Conservation (phyloP, 2,329 filamentous ascomycete species). For the Trichothecium sympodiale region DNA sequence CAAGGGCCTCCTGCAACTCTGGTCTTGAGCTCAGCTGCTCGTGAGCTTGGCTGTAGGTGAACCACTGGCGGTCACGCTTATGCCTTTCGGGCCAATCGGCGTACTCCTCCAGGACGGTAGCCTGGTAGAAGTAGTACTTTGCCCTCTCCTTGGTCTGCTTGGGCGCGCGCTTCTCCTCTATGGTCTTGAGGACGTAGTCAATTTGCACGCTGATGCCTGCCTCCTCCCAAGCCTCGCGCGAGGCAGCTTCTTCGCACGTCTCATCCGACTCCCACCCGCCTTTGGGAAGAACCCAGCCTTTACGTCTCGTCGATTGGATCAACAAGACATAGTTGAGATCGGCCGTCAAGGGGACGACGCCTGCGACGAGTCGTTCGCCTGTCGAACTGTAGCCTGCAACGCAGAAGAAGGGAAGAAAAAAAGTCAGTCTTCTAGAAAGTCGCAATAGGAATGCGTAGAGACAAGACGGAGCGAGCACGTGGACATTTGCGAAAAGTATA, state of each 20-base stretch:
- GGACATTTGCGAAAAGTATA: background rate
- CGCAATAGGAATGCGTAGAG: slow-evolving; percentile 4
- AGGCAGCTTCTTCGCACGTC: slow-evolving; percentile 70
- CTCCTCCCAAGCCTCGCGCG: slow-evolving; percentile 95
- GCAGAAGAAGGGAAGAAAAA: slow-evolving; percentile 4
- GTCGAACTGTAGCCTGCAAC: slow-evolving; percentile 74
- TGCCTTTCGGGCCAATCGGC: slow-evolving; percentile 86
- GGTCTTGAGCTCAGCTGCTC: slow-evolving; percentile 67
- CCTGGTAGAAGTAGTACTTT: slow-evolving; percentile 75
- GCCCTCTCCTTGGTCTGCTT: slow-evolving; percentile 56
- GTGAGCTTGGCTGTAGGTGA: slow-evolving; percentile 72
- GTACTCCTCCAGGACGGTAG: slow-evolving; percentile 76
- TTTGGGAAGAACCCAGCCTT: slow-evolving; percentile 94
- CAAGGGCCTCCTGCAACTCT: slow-evolving; percentile 79
- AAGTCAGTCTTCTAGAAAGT: slow-evolving; percentile 2
- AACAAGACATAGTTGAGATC: slow-evolving; percentile 85
- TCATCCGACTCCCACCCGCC: slow-evolving; percentile 97
- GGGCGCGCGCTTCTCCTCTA: slow-evolving; percentile 72
- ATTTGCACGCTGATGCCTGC: slow-evolving; percentile 82
- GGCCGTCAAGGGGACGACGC: slow-evolving; percentile 77
- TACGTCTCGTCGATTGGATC: slow-evolving; percentile 83
- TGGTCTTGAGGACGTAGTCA: slow-evolving; percentile 74
- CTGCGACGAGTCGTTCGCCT: slow-evolving; percentile 90
- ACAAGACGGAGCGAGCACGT: slow-evolving; percentile 2
- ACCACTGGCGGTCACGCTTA: slow-evolving; percentile 86